A percentile compares a stretch with the other conserved stretches of the same genome.
These are phyloP conservation scores for Neovahlkampfia damariscottae DNA, from an alignment of 78 protist species.

Conservation along the genomic window DNA sequence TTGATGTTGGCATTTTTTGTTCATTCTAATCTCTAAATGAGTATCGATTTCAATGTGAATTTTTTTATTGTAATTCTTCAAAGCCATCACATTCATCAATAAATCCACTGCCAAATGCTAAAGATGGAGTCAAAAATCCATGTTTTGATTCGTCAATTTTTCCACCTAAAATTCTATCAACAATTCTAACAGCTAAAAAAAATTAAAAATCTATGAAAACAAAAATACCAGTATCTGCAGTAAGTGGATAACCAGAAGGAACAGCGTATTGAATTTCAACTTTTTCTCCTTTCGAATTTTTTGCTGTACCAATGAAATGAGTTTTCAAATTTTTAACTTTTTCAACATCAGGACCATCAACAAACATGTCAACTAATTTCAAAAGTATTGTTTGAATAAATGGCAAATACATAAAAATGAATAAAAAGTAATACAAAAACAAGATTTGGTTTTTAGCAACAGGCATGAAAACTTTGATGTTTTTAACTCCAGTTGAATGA, in stretches of 20 bases:
- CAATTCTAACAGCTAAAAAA: too few species aligned
- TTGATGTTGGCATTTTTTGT: too few species aligned
- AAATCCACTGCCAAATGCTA: neutral
- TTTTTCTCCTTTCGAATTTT: neutral
- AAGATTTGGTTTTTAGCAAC: neutral
- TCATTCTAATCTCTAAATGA: too few species aligned
- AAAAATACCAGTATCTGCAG: slow-evolving; percentile 1
- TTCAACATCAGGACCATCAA: neutral
- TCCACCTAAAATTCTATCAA: neutral
- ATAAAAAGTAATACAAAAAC: neutral
- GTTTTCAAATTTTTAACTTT: neutral
- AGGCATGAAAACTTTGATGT: neutral
- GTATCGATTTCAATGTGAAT: neutral
- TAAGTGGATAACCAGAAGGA: neutral
- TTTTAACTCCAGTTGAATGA: neutral
- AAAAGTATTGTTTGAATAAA: neutral
- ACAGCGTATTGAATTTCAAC: neutral
- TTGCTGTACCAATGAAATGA: neutral
- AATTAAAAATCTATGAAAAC: too few species aligned
- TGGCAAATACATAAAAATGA: neutral
- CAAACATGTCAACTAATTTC: neutral
- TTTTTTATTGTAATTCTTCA: neutral
- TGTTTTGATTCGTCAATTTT: neutral
- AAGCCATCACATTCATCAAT: neutral
- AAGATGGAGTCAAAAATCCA: neutral